These are phyloP conservation scores for Fomitopsis palustris DNA, from an alignment of 1,284 basidiomycete genomes.

Conservation along the genomic window DNA sequence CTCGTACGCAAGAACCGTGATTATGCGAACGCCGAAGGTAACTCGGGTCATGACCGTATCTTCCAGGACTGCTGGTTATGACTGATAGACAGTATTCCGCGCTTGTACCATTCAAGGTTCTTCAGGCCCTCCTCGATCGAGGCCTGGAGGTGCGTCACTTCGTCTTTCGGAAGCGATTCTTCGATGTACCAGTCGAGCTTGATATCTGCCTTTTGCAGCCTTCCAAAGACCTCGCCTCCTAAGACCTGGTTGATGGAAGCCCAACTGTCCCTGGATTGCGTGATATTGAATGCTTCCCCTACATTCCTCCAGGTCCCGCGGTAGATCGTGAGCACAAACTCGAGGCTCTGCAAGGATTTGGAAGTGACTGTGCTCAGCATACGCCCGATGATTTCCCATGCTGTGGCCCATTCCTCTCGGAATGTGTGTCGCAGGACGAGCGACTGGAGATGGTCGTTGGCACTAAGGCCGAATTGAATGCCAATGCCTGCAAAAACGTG, in stretches of 20 bases:
- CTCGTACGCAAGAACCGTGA: too few species aligned
- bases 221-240: not conserved
- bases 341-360: not conserved
- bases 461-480: not conserved
- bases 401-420: not conserved
- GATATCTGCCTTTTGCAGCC: not conserved
- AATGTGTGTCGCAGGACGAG: not conserved
- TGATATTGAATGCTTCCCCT: not conserved
- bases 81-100: not conserved
- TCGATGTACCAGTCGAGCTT: not conserved
- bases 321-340: not conserved
- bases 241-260: not conserved
- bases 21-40: too few species aligned
- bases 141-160: not conserved
- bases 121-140: not conserved
- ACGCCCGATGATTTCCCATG: not conserved
- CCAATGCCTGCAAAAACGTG: not conserved
- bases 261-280: not conserved
- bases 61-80: not conserved
- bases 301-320: too few species aligned
- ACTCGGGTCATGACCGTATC: too few species aligned
- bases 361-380: not conserved
- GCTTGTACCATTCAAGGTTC: not conserved
- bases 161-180: not conserved
- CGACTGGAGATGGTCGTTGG: not conserved